A percentile compares a stretch with the other conserved stretches of the same genome.
Conservation (phyloP, 345 rosid species). For the Luvunga scandens region DNA sequence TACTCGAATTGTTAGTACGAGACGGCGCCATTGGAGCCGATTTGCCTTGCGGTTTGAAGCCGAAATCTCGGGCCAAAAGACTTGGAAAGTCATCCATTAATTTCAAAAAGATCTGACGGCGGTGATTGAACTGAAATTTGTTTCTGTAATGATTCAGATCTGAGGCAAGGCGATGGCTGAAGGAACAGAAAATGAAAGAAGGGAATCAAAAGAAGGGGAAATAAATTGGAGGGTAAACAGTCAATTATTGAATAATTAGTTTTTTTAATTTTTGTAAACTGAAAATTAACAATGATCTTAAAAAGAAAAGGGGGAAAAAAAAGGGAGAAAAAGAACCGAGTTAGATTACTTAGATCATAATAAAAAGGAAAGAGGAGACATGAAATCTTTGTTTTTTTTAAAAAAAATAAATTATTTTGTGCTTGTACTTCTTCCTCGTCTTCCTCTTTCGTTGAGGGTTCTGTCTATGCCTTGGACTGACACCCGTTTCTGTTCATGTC, state of each 20-base stretch:
- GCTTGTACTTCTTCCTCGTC: not conserved
- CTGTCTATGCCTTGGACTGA: not conserved
- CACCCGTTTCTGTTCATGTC: not conserved
- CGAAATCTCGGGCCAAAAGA: constrained; percentile 55
- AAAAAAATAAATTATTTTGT: no score
- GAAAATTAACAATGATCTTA: not conserved
- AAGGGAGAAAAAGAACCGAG: not conserved
- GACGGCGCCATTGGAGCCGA: constrained; percentile 74
- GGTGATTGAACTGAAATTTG: not conserved
- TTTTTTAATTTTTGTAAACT: not conserved
- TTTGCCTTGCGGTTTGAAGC: constrained; percentile 72
- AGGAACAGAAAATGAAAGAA: not conserved
- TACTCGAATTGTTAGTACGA: constrained; percentile 25
- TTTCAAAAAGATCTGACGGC: constrained; percentile 1
- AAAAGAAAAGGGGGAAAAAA: not conserved
- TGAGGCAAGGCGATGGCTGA: not conserved
- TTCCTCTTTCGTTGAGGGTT: not conserved
- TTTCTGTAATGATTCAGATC: constrained; percentile 16
- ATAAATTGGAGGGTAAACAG: constrained; percentile 14
- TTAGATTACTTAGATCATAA: not conserved
- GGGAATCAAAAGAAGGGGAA: not conserved
- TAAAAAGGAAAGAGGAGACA: not conserved
- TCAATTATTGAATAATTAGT: constrained; percentile 15
- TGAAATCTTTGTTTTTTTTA: not conserved
- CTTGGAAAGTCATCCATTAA: constrained; percentile 74